phyloP scores from a whole-genome alignment of 2,329 filamentous ascomycete genomes.

The Daldinia sp. region DNA sequence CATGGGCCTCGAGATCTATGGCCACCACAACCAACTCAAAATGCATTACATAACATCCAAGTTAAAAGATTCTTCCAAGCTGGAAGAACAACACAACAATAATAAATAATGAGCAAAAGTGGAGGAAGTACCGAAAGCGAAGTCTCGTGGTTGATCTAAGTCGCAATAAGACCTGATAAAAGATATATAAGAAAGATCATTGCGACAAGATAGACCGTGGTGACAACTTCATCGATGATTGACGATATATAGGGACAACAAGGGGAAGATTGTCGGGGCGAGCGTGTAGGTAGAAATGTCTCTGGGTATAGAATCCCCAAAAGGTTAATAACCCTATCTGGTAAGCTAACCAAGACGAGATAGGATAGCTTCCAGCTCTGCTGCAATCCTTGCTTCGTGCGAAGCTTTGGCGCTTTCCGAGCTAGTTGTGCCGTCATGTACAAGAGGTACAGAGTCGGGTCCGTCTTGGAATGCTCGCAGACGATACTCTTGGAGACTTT shows the following conservation, averaged over 20 bases:
- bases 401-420: not conserved
- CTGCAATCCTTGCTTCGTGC: not conserved
- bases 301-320: too few species aligned
- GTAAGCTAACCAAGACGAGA: not conserved
- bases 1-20: too few species aligned
- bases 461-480: not conserved
- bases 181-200: not conserved
- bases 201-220: not conserved
- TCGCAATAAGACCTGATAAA: not conserved
- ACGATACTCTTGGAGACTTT: constrained; percentile 1
- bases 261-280: too few species aligned
- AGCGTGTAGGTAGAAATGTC: too few species aligned
- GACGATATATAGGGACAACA: too few species aligned
- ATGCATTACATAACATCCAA: too few species aligned
- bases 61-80: too few species aligned
- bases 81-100: too few species aligned
- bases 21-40: too few species aligned
- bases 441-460: not conserved
- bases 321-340: too few species aligned
- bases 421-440: not conserved
- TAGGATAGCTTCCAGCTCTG: constrained; percentile 8
- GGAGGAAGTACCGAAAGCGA: not conserved
- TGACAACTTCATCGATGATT: too few species aligned
- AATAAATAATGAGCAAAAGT: not conserved
- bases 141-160: too few species aligned